Evolutionary conservation across 148 eudicot species (phyloP).

Genomic region (Selenicereus undatus): DNA sequence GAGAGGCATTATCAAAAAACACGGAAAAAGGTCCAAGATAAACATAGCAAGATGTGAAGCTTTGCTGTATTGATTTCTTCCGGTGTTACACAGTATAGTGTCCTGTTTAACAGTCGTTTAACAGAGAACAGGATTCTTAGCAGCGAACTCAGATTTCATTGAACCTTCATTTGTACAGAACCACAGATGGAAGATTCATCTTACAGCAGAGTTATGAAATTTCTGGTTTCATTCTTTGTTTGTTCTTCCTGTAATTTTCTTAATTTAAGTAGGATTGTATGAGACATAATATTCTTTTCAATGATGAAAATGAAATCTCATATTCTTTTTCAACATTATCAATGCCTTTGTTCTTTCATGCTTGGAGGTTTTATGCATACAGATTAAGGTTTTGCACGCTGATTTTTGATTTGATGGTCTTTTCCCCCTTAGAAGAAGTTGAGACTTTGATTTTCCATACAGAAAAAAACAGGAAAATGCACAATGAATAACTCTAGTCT

Average conservation of each 20-base stretch:
- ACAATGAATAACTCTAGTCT: no score
- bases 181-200: background rate
- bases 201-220: background rate
- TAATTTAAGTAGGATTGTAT: background rate
- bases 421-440: no score
- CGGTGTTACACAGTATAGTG: background rate
- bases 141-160: background rate
- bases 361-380: no score
- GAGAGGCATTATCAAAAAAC: slow-evolving; percentile 23
- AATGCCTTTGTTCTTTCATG: no score
- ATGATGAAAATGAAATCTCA: background rate
- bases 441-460: no score
- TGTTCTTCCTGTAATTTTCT: background rate
- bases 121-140: background rate
- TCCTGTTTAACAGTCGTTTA: background rate
- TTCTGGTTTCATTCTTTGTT: background rate
- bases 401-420: no score
- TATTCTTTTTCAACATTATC: no score
- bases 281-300: background rate
- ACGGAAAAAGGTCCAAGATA: slow-evolving; percentile 42
- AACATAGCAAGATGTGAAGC: background rate
- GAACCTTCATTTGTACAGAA: slow-evolving; percentile 5
- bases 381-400: no score
- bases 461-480: no score
- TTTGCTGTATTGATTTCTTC: background rate